Conservation (phyloP, 805 yeast genomes). For the Ogataea angusta region DNA sequence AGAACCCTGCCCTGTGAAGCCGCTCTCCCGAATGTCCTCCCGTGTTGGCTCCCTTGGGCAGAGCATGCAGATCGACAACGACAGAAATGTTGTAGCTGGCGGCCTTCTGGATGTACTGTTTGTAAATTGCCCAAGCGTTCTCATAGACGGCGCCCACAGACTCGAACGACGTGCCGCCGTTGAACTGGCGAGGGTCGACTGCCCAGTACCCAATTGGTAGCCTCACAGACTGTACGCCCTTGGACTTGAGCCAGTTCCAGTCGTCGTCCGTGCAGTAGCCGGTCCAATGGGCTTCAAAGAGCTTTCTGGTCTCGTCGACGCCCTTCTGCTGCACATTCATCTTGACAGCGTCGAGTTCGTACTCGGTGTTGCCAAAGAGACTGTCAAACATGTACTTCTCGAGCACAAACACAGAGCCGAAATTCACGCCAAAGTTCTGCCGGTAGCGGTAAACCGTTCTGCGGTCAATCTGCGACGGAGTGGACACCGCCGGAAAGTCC, state of each 20-base stretch:
- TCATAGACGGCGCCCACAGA: conserved; percentile 52
- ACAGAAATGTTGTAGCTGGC: conserved; percentile 61
- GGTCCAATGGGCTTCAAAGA: conserved; percentile 64
- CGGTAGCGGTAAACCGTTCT: conserved; percentile 56
- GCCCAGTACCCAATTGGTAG: conserved; percentile 93
- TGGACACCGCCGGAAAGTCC: conserved; percentile 34
- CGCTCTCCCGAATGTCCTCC: conserved; percentile 79
- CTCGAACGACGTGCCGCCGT: conserved; percentile 61
- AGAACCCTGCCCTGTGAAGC: conserved; percentile 59
- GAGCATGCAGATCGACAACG: conserved; percentile 79
- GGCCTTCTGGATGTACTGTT: conserved; percentile 58
- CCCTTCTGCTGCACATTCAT: conserved; percentile 49
- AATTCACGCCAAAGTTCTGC: conserved; percentile 75
- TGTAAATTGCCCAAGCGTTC: conserved; percentile 70
- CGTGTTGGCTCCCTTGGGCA: conserved; percentile 91
- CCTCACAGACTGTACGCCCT: conserved; percentile 76
- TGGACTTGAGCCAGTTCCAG: conserved; percentile 69
- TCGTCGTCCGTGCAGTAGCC: conserved; percentile 62
- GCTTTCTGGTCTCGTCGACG: conserved; percentile 47
- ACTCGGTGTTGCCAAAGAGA: conserved; percentile 55
- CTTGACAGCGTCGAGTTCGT: conserved; percentile 72
- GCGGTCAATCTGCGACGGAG: conserved; percentile 31
- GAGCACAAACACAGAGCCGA: conserved; percentile 76
- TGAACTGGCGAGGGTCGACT: conserved; percentile 59
- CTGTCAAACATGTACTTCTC: conserved; percentile 76